phyloP scores from a whole-genome alignment of 169 alveolate species.

The Eimeria falciformis region DNA sequence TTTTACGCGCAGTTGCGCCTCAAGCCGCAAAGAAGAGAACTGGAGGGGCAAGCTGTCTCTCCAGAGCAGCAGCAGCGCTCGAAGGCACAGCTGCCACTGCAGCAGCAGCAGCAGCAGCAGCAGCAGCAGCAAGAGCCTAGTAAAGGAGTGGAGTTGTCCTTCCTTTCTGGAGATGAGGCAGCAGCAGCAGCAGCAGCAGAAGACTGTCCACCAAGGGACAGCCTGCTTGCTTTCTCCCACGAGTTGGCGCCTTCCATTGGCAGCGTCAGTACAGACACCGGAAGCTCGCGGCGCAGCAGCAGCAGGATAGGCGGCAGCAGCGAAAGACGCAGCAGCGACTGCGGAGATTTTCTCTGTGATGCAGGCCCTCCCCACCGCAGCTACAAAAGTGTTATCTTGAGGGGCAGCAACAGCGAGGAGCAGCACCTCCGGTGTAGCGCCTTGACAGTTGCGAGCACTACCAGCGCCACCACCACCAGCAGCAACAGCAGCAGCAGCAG shows the following conservation, averaged over 20 bases:
- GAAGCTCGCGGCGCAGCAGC: conserved; percentile 63
- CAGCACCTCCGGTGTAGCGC: conserved; percentile 41
- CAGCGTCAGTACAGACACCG: conserved; percentile 57
- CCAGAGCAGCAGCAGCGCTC: conserved; percentile 41
- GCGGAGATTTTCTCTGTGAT: neutral
- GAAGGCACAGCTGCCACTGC: conserved; percentile 7
- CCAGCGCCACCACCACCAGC: neutral
- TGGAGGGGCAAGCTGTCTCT: conserved; percentile 1
- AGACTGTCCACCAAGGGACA: too few species aligned
- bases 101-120: conserved; percentile 16
- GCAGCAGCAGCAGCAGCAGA: too few species aligned
- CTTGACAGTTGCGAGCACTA: neutral
- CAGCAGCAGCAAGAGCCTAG: conserved; percentile 3
- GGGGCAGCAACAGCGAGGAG: conserved; percentile 30
- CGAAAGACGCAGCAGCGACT: conserved; percentile 20
- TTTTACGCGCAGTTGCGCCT: conserved; percentile 69
- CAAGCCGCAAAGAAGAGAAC: conserved; percentile 39
- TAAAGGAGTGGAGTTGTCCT: too few species aligned
- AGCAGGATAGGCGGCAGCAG: conserved; percentile 28
- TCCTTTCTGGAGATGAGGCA: too few species aligned
- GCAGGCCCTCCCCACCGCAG: conserved; percentile 19
- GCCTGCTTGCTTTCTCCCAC: neutral
- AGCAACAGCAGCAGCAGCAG: neutral
- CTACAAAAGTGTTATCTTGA: conserved; percentile 55
- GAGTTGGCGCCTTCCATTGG: conserved; percentile 23